Conservation (phyloP, 768 basidiomycete species). For the Leccinum subgranulosum region DNA sequence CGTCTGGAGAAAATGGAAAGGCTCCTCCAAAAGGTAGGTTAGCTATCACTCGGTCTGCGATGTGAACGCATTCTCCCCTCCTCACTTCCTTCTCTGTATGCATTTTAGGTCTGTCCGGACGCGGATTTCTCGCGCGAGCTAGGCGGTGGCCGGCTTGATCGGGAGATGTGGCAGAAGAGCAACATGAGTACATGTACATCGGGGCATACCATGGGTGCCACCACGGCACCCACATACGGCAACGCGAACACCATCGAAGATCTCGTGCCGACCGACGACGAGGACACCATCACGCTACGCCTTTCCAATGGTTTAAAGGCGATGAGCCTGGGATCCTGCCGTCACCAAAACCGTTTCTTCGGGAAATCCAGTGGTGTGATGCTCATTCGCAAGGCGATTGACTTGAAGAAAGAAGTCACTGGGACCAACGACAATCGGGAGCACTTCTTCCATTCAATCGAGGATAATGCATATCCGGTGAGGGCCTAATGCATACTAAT, state of each 20-base stretch:
- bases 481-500: constrained; percentile 14
- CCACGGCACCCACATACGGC: constrained; percentile 8
- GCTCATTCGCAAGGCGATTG: constrained; percentile 47
- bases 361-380: constrained; percentile 42
- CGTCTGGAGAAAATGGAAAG: constrained; percentile 65
- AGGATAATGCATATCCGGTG: constrained; percentile 19
- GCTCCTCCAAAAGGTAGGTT: constrained; percentile 48
- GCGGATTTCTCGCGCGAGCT: constrained; percentile 59
- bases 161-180: constrained; percentile 34
- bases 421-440: constrained; percentile 31
- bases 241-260: constrained; percentile 14
- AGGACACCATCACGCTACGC: constrained; percentile 19
- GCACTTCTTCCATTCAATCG: not conserved
- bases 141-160: constrained; percentile 40
- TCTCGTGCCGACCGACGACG: constrained; percentile 28
- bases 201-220: constrained; percentile 10
- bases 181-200: constrained; percentile 8
- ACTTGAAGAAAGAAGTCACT: constrained; percentile 55
- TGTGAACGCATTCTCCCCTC: not conserved
- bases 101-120: constrained; percentile 58
- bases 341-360: constrained; percentile 27
- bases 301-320: constrained; percentile 25
- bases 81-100: not conserved
- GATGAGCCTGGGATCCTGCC: constrained; percentile 12
- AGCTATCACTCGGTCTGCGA: not conserved